phyloP scores from a whole-genome alignment of 768 basidiomycete genomes.

The Cubamyces sp. region DNA sequence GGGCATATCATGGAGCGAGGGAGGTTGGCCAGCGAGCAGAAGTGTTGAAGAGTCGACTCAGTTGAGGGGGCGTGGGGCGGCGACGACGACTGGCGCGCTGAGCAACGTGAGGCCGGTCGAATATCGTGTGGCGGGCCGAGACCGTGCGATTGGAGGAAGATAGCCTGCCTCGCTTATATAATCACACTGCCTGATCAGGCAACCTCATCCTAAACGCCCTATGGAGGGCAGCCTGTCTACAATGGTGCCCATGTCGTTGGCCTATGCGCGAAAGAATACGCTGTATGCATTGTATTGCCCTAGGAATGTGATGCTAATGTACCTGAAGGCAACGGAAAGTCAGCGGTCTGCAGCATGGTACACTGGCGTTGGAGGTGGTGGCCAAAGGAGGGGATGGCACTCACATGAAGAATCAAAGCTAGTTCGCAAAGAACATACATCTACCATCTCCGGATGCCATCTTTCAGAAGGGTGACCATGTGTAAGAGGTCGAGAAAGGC shows the following conservation, averaged over 20 bases:
- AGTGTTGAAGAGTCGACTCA: slow-evolving; percentile 26
- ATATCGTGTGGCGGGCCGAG: slow-evolving; percentile 29
- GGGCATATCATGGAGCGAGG: slow-evolving; percentile 82
- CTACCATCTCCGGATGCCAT: too few relatives aligned
- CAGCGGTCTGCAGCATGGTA: too few relatives aligned
- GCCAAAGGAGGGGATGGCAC: neutral
- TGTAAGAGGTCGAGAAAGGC: too few relatives aligned
- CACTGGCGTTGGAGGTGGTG: too few relatives aligned
- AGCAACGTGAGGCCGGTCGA: slow-evolving; percentile 31
- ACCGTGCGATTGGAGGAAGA: slow-evolving; percentile 15
- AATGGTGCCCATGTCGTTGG: too few relatives aligned
- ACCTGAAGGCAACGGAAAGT: neutral
- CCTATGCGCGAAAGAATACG: neutral
- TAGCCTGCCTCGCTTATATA: slow-evolving; percentile 20
- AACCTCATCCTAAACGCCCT: slow-evolving; percentile 5
- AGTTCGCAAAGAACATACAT: too few relatives aligned
- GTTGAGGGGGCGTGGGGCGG: slow-evolving; percentile 34
- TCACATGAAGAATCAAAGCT: neutral
- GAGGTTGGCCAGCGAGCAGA: slow-evolving; percentile 40
- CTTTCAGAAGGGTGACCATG: too few relatives aligned
- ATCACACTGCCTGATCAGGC: slow-evolving; percentile 9
- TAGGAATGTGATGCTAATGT: neutral
- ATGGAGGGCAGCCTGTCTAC: neutral
- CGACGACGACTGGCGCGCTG: slow-evolving; percentile 36
- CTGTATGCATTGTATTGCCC: neutral